Conservation (phyloP, 192 early-diverging fungal genomes). For the Martensiomyces pterosporus region DNA sequence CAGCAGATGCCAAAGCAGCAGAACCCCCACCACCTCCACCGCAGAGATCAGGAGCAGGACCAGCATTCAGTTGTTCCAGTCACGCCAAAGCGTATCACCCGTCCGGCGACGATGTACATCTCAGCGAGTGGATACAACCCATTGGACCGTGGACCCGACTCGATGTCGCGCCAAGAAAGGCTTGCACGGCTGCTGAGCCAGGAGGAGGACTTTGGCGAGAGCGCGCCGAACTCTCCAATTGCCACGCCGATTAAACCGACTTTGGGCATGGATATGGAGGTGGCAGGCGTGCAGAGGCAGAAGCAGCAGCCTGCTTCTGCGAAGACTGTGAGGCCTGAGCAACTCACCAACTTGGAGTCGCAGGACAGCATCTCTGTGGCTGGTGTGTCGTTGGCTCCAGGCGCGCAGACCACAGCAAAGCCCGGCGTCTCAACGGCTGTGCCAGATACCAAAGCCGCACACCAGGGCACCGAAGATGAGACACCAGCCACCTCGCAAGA, state of each 20-base stretch:
- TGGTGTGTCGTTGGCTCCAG: no score
- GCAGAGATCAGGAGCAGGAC: neutral
- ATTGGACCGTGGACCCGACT: slow-evolving; percentile 24
- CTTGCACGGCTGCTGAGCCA: slow-evolving; percentile 36
- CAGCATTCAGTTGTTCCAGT: slow-evolving; percentile 1
- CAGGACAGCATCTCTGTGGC: slow-evolving; percentile 4
- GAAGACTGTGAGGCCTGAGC: slow-evolving; percentile 21
- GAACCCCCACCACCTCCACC: neutral
- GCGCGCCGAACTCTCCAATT: slow-evolving; percentile 29
- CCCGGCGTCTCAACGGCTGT: no score
- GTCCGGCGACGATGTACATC: slow-evolving; percentile 42
- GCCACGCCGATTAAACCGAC: slow-evolving; percentile 12
- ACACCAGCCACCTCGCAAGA: no score
- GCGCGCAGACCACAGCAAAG: no score
- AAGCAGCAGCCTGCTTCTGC: neutral
- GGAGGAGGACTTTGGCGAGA: slow-evolving; percentile 28
- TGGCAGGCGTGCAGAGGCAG: neutral
- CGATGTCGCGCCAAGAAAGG: slow-evolving; percentile 35
- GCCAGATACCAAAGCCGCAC: neutral
- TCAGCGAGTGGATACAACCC: slow-evolving; percentile 10
- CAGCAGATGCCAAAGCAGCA: slow-evolving; percentile 3
- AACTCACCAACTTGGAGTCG: slow-evolving; percentile 1
- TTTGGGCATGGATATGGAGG: slow-evolving; percentile 4
- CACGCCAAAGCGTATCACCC: slow-evolving; percentile 10
- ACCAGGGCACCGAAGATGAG: neutral